Evolutionary conservation across 805 yeast genomes (phyloP).

Genomic region (Kuraishia ogatae): DNA sequence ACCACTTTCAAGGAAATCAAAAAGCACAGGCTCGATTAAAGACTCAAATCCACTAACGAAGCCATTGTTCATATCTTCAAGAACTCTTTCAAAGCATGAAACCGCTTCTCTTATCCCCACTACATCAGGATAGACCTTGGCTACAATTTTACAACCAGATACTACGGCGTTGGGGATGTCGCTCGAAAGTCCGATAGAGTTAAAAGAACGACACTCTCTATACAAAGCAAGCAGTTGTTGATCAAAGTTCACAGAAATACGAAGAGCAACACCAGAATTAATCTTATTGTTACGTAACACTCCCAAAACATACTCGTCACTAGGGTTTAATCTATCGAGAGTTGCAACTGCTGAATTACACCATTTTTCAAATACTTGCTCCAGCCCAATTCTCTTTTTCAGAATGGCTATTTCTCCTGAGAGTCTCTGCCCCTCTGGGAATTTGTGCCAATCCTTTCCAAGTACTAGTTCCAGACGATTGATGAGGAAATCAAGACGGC

Average conservation of each 20-base stretch:
- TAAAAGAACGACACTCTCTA: neutral
- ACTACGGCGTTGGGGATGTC: neutral
- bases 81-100: neutral
- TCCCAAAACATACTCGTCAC: neutral
- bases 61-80: neutral
- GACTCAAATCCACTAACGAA: neutral
- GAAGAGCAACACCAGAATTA: constrained; percentile 7
- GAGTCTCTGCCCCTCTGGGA: constrained; percentile 61
- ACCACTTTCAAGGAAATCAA: neutral
- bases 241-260: neutral
- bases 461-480: constrained; percentile 40
- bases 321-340: neutral
- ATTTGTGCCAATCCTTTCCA: constrained; percentile 53
- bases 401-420: constrained; percentile 38
- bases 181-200: neutral
- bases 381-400: constrained; percentile 35
- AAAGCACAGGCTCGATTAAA: neutral
- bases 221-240: neutral
- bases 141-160: neutral
- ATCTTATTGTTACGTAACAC: neutral
- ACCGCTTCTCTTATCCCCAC: neutral
- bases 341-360: neutral
- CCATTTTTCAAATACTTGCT: constrained; percentile 42
- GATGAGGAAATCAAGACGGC: constrained; percentile 31
- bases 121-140: neutral